A percentile compares a stretch with the other conserved stretches of the same genome.
Evolutionary conservation across 768 basidiomycete species (phyloP).

Genomic region (Lactarius quietus): DNA sequence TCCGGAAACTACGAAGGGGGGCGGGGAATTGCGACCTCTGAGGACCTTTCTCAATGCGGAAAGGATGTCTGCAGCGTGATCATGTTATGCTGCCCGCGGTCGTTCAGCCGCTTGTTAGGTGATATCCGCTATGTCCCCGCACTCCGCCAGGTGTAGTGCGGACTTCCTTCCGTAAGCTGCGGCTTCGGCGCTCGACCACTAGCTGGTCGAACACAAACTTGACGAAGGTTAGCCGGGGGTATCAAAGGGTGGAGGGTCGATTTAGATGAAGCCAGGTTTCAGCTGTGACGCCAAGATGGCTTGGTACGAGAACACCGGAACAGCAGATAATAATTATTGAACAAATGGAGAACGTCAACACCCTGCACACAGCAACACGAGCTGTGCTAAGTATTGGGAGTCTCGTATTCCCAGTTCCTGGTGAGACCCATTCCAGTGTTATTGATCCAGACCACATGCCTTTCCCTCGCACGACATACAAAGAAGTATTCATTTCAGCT

Average conservation of each 20-base stretch:
- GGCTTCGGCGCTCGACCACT: background rate
- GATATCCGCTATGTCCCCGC: background rate
- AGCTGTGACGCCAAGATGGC: background rate
- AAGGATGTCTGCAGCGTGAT: background rate
- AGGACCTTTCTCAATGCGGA: background rate
- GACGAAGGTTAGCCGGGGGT: background rate
- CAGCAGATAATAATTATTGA: background rate
- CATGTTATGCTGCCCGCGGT: background rate
- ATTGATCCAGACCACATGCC: background rate
- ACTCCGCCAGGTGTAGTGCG: background rate
- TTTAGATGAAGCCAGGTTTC: background rate
- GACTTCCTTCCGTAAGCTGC: background rate
- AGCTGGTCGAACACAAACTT: background rate
- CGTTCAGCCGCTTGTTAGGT: background rate
- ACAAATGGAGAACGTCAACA: background rate
- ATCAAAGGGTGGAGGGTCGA: background rate
- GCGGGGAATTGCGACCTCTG: background rate
- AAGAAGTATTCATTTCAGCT: background rate
- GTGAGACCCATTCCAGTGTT: background rate
- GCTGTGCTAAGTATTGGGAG: background rate
- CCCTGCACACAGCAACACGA: background rate
- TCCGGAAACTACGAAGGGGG: background rate
- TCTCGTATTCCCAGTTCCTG: background rate
- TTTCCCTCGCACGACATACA: background rate
- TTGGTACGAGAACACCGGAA: background rate